Base-by-base conservation (phyloP, 352 stramenopile genomes). In the Phytophthora chlamydospora region DNA sequence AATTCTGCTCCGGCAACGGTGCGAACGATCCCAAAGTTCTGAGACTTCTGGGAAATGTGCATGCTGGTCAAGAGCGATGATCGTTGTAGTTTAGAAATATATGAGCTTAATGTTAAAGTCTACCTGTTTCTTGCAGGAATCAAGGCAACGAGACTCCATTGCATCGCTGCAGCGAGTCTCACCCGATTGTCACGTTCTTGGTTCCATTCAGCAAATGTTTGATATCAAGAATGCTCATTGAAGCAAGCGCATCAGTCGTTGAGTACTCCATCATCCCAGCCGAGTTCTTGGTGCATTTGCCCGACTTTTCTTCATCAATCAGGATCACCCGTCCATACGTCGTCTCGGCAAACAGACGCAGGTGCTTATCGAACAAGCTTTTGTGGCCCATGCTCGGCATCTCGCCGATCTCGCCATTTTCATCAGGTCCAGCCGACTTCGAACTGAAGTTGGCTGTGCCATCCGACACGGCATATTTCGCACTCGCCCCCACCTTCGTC, bases 211-310 rank as follows among this genome's bases (percentile, higher is more conserved):
- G 49, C 24, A 88, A 62, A 35, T 71, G 65, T 29, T 88, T 85
- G 46, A 88, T 79, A 48, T 88, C 75, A 16, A 82, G 21, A 33
- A 88, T 85, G 32, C 42, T 68, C 49, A 79, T 79, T 6, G 53
- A 64, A 21, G 78, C 71, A 6, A 88, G 74, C n/a, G 73, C 78
- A 21, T 88, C 78, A 11, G 47, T 43, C 4, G 78, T 71, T 0
- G 57, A 32, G 46, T 73, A 85, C 48, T 85, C 66, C 33, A 65
- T 46, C 45, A 79, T 46, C 2, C 62, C 70, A 11, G 62, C 58
- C 27, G 60, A 40, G 27, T 73, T 73, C 36, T 69, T 77, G 35
- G 36, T 17, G 11, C 72, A 58, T 5, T 66, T 67, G 4, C 78
- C 75, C 12, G 62, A 54, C 8, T 71, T 44, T 6, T 71, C 46